phyloP scores from a whole-genome alignment of 108 stramenopile genomes.

The Cafeteria roenbergensis region DNA sequence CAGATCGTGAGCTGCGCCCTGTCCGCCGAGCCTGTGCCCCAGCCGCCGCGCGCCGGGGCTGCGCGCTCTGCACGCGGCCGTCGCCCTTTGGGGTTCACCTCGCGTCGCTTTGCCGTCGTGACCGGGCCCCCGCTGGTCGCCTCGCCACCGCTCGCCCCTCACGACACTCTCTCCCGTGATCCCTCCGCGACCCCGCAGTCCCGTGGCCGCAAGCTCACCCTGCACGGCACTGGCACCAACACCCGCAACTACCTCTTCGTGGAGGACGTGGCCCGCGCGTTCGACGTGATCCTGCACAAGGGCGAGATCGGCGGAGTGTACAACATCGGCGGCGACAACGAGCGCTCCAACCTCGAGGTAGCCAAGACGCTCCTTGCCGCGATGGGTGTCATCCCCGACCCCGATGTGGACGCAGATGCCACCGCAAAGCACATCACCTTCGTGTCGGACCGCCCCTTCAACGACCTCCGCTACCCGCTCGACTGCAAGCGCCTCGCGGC shows the following conservation, averaged over 20 bases:
- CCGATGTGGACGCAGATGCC: not conserved
- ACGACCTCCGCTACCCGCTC: constrained; percentile 96
- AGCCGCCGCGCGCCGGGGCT: too few species aligned
- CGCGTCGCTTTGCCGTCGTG: too few species aligned
- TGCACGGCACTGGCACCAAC: constrained; percentile 89
- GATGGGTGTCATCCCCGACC: constrained; percentile 36
- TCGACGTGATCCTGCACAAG: constrained; percentile 83
- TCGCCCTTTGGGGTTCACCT: too few species aligned
- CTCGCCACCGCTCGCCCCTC: too few species aligned
- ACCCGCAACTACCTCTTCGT: constrained; percentile 92
- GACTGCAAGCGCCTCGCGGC: constrained; percentile 64
- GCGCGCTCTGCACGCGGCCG: too few species aligned
- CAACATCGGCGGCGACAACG: constrained; percentile 93
- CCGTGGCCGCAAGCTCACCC: constrained; percentile 66
- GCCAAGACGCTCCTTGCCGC: constrained; percentile 64
- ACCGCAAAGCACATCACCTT: constrained; percentile 55
- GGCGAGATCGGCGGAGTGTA: constrained; percentile 73
- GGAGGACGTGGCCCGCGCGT: constrained; percentile 85
- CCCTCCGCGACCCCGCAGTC: too few species aligned
- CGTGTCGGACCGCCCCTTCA: constrained; percentile 88
- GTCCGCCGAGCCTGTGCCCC: too few species aligned
- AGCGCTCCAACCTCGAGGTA: constrained; percentile 67
- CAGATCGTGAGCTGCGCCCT: too few species aligned
- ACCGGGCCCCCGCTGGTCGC: too few species aligned
- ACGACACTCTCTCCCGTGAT: too few species aligned